A percentile compares a stretch with the other conserved stretches of the same genome.
These are phyloP conservation scores for Aspergillus nanangensis DNA, from an alignment of 495 filamentous ascomycete species.

Conservation along the genomic window DNA sequence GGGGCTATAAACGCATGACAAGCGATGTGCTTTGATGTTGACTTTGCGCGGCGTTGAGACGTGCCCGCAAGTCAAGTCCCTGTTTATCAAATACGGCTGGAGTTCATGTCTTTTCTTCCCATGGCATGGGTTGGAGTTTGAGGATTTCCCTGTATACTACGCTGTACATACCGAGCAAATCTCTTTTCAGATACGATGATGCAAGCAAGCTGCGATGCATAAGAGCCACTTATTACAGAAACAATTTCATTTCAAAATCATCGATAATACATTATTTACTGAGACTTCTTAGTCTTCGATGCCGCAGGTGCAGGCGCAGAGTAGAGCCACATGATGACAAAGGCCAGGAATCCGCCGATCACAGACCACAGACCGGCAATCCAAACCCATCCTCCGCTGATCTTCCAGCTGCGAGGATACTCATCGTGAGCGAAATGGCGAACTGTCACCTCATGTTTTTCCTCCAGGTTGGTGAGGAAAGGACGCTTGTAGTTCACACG, in stretches of 20 bases:
- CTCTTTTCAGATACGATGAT: background rate
- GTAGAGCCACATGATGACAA: constrained; percentile 88
- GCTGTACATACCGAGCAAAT: constrained; percentile 7
- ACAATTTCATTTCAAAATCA: constrained; percentile 17
- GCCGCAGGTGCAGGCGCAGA: constrained; percentile 53
- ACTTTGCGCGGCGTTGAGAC: background rate
- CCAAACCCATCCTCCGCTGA: constrained; percentile 93
- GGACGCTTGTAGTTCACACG: constrained; percentile 92
- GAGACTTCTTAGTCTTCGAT: constrained; percentile 60
- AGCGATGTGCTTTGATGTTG: background rate
- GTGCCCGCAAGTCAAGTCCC: too few relatives aligned
- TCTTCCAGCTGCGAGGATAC: constrained; percentile 85
- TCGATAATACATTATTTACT: constrained; percentile 42
- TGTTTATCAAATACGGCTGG: too few relatives aligned
- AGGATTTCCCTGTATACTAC: constrained; percentile 4
- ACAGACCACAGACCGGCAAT: constrained; percentile 84
- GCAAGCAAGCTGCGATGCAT: too few relatives aligned
- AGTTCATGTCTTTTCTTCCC: background rate
- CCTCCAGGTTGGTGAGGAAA: constrained; percentile 82
- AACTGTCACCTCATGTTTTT: constrained; percentile 92
- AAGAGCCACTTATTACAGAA: background rate
- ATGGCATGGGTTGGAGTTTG: constrained; percentile 22
- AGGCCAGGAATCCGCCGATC: constrained; percentile 75
- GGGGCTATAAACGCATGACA: constrained; percentile 25
- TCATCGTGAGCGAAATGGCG: constrained; percentile 96